Base-by-base conservation (phyloP, 805 yeast genomes). In the Komagataella ulmi region DNA sequence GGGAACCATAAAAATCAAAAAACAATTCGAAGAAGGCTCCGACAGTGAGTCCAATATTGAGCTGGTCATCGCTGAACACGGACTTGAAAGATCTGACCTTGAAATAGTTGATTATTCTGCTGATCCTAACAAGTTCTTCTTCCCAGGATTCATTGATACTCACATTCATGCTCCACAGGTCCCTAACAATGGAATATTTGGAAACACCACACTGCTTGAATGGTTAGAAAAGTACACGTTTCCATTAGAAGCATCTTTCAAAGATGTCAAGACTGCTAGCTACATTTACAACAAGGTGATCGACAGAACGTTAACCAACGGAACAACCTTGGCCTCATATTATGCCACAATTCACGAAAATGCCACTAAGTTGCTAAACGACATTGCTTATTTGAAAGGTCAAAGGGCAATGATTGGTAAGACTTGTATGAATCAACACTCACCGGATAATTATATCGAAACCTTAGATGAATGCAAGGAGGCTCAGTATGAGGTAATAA, bases 291-390 rank as follows among this genome's bases (percentile, higher is more conserved):
- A 73, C 12, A 76, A 74, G 57, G 85, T 85, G 4, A 79, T 93
- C n/a, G 59, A 67, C 3, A 79, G 84, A 52, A 87, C 97, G 0
- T 68, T 93, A 55, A 60, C 63, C 2, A 73, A 81, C 61, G 99
- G 99, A 18, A 93, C 98, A 0, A 93, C 99, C 1, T 81, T 91
- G 52, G 96, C 96, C 0, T 76, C 95, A 0, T 93, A 93, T 68
- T 93, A 81, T 64, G 91, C 97, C 3, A 89, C 98, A 0, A 82
- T 88, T 48, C 95, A 91, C 61, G 71, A 82, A 0, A 78, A 76
- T 6, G 81, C 96, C 3, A 77, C 97, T 2, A 83, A 83, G 50
- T 58, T 83, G 44, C 76, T 93, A 59, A 96, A 95, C 1, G 85
- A 83, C 53, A 63, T 85, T 14, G 80, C 91, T 43, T 67, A 81